Conservation (phyloP, 140 eudicot species). For the Oenanthe javanica region DNA sequence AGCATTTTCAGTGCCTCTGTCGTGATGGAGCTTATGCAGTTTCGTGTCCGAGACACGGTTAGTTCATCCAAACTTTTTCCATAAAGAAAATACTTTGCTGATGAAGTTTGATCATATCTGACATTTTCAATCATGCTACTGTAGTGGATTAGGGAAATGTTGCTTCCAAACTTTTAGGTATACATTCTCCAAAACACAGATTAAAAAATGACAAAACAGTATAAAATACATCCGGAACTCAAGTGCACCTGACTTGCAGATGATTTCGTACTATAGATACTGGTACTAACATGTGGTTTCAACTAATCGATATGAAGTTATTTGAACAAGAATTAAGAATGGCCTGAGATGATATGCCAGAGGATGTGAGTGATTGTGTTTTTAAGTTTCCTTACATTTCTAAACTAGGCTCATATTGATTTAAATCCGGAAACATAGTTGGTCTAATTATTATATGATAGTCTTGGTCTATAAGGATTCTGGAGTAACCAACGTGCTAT, state of each 20-base stretch:
- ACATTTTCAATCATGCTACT: background rate
- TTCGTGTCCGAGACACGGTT: background rate
- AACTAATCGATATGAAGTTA: background rate
- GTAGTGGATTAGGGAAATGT: background rate
- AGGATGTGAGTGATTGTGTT: background rate
- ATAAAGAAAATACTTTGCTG: background rate
- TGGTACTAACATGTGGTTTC: background rate
- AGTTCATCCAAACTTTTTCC: background rate
- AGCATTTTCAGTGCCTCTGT: constrained; percentile 9
- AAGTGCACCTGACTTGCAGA: background rate
- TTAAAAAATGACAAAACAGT: background rate
- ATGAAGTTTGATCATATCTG: background rate
- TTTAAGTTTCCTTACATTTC: background rate
- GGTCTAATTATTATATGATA: background rate
- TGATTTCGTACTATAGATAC: background rate
- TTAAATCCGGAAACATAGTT: background rate
- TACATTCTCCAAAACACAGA: background rate
- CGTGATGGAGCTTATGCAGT: background rate
- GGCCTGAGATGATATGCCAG: background rate
- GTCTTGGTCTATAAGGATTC: background rate
- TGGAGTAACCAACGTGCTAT: background rate
- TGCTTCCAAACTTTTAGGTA: background rate
- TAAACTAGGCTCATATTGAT: background rate
- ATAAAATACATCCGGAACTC: background rate
- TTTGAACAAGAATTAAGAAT: background rate